These are phyloP conservation scores for Candida sakaeoensis DNA, from an alignment of 805 yeast species.

Conservation along the genomic window DNA sequence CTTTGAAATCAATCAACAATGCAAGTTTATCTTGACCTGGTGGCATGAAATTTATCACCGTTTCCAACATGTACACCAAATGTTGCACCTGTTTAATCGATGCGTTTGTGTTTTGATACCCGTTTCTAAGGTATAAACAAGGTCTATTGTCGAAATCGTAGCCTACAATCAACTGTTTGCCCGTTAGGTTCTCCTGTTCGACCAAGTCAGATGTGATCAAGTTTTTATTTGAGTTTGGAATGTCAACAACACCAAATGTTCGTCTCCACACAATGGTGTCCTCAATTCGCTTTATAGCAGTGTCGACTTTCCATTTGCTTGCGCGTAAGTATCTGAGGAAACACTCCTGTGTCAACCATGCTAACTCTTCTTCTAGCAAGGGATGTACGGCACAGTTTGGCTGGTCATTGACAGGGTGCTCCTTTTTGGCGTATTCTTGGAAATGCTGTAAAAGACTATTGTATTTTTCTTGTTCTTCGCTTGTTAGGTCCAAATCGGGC, in stretches of 20 bases:
- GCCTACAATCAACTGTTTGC: slow-evolving; percentile 52
- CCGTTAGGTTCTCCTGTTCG: slow-evolving; percentile 48
- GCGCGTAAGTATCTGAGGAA: slow-evolving; percentile 50
- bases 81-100: slow-evolving; percentile 53
- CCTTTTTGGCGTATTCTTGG: slow-evolving; percentile 20
- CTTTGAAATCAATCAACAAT: slow-evolving; percentile 52
- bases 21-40: slow-evolving; percentile 57
- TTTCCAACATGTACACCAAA: slow-evolving; percentile 54
- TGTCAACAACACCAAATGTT: slow-evolving; percentile 42
- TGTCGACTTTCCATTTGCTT: slow-evolving; percentile 45
- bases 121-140: slow-evolving; percentile 48
- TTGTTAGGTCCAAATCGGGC: slow-evolving; percentile 26
- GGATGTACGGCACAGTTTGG: slow-evolving; percentile 22
- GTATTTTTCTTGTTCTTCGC: slow-evolving; percentile 30
- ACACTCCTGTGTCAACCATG: slow-evolving; percentile 52
- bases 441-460: slow-evolving; percentile 27
- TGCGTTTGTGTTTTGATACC: slow-evolving; percentile 53
- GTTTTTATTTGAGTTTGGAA: slow-evolving; percentile 27
- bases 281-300: slow-evolving; percentile 42
- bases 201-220: slow-evolving; percentile 39
- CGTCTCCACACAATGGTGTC: slow-evolving; percentile 55
- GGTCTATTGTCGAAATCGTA: slow-evolving; percentile 54
- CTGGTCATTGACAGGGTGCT: slow-evolving; percentile 28
- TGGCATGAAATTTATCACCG: slow-evolving; percentile 51
- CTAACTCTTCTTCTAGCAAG: slow-evolving; percentile 29